Evolutionary conservation across 2,329 filamentous ascomycete genomes (phyloP).

Genomic region (Torrubiella hemipterigena): DNA sequence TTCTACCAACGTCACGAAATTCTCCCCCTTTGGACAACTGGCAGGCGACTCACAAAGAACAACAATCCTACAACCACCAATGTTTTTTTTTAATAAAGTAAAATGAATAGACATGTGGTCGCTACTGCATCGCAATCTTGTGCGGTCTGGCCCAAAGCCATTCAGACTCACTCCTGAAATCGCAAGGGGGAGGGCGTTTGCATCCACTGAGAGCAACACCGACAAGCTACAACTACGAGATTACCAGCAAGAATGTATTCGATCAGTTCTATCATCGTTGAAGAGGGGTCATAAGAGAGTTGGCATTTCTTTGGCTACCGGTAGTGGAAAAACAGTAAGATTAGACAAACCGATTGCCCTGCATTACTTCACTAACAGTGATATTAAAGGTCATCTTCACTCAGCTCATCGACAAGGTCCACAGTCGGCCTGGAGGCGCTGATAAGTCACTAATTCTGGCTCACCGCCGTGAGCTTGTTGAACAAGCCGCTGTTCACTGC

Average conservation of each 20-base stretch:
- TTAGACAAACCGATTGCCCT: not conserved
- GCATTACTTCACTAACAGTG: not conserved
- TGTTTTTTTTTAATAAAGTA: too few relatives aligned
- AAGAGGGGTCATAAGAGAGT: constrained; percentile 63
- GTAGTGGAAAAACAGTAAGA: constrained; percentile 73
- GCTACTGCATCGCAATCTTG: too few relatives aligned
- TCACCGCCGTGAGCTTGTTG: constrained; percentile 84
- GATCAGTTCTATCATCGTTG: constrained; percentile 61
- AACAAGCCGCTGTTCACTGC: constrained; percentile 86
- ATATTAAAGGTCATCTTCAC: constrained; percentile 81
- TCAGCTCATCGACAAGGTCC: constrained; percentile 73
- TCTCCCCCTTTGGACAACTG: constrained; percentile 1
- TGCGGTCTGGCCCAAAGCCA: too few relatives aligned
- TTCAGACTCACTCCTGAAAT: too few relatives aligned
- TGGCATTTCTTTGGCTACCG: constrained; percentile 77
- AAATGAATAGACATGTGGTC: too few relatives aligned
- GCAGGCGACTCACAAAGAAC: not conserved
- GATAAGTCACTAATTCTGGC: constrained; percentile 79
- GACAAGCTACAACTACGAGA: constrained; percentile 51
- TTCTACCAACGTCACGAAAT: constrained; percentile 6
- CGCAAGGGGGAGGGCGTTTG: too few relatives aligned
- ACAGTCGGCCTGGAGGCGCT: constrained; percentile 32
- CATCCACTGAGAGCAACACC: constrained; percentile 3
- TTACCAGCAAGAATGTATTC: constrained; percentile 88
- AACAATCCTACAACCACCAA: not conserved